Conservation (phyloP, 371 early-diverging fungal species). For the Mortierella sp. region DNA sequence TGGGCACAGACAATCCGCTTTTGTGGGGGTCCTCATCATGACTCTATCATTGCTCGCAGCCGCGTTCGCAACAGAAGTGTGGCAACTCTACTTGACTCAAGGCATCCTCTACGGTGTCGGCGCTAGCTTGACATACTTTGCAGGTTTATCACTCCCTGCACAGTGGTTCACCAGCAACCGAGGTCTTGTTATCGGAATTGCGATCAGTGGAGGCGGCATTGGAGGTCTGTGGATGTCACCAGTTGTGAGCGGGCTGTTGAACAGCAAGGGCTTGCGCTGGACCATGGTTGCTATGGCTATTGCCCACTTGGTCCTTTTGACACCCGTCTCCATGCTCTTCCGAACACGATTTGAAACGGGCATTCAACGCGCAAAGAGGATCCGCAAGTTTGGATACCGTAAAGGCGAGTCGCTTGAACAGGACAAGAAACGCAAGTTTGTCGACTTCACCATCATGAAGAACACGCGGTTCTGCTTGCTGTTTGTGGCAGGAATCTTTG, state of each 20-base stretch:
- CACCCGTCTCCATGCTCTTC: constrained; percentile 55
- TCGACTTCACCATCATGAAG: constrained; percentile 53
- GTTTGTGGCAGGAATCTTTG: constrained; percentile 37
- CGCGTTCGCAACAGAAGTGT: constrained; percentile 54
- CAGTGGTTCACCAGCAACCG: constrained; percentile 81
- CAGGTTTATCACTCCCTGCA: constrained; percentile 68
- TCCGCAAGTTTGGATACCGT: constrained; percentile 29
- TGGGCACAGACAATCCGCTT: constrained; percentile 55
- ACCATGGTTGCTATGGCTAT: constrained; percentile 73
- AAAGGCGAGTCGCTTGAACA: constrained; percentile 46
- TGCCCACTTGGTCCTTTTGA: constrained; percentile 59
- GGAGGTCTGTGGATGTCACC: constrained; percentile 82
- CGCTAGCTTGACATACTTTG: constrained; percentile 65
- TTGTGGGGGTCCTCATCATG: constrained; percentile 59
- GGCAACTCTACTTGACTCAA: constrained; percentile 69
- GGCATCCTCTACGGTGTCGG: constrained; percentile 64
- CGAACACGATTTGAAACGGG: constrained; percentile 34
- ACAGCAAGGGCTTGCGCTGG: constrained; percentile 66
- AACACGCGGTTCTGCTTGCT: constrained; percentile 40
- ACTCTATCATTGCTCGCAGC: constrained; percentile 61
- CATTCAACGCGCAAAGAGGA: constrained; percentile 29
- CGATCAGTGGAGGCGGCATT: constrained; percentile 80
- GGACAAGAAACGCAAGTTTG: constrained; percentile 53
- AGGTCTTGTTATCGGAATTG: constrained; percentile 81
- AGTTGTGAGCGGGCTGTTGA: constrained; percentile 67